Conservation (phyloP, 164 flowering plant genomes). For the Vitis riparia region DNA sequence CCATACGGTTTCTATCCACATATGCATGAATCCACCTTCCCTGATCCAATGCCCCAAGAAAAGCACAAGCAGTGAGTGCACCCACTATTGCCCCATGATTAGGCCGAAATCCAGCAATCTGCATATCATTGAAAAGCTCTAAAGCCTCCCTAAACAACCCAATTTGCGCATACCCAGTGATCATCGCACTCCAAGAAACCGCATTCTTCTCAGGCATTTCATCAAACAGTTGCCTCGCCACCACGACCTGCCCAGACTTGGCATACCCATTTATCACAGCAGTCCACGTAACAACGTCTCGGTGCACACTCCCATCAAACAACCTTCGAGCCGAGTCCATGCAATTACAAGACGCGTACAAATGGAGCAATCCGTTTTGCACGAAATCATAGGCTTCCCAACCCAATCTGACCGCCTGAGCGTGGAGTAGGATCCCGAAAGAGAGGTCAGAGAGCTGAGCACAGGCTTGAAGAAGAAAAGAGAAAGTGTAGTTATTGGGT, state of each 20-base stretch:
- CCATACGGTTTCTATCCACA: slow-evolving; percentile 37
- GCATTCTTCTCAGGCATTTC: slow-evolving; percentile 59
- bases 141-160: slow-evolving; percentile 46
- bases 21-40: slow-evolving; percentile 67
- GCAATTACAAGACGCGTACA: slow-evolving; percentile 44
- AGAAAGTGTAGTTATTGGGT: slow-evolving; percentile 78
- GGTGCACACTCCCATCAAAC: slow-evolving; percentile 43
- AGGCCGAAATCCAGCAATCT: slow-evolving; percentile 34
- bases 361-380: slow-evolving; percentile 60
- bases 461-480: slow-evolving; percentile 58
- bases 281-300: slow-evolving; percentile 70
- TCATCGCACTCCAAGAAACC: slow-evolving; percentile 65
- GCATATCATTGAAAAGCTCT: slow-evolving; percentile 48
- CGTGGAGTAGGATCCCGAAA: slow-evolving; percentile 32
- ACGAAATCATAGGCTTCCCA: slow-evolving; percentile 80
- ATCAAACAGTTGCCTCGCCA: slow-evolving; percentile 53
- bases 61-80: slow-evolving; percentile 49
- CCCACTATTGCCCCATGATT: slow-evolving; percentile 50
- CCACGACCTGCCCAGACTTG: slow-evolving; percentile 34
- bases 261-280: slow-evolving; percentile 62
- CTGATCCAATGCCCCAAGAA: slow-evolving; percentile 51
- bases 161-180: slow-evolving; percentile 40
- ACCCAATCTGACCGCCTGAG: slow-evolving; percentile 47
- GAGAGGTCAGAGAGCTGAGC: slow-evolving; percentile 23
- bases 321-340: slow-evolving; percentile 44